Base-by-base conservation (phyloP, 345 rosid genomes). In the Carallia brachiata region DNA sequence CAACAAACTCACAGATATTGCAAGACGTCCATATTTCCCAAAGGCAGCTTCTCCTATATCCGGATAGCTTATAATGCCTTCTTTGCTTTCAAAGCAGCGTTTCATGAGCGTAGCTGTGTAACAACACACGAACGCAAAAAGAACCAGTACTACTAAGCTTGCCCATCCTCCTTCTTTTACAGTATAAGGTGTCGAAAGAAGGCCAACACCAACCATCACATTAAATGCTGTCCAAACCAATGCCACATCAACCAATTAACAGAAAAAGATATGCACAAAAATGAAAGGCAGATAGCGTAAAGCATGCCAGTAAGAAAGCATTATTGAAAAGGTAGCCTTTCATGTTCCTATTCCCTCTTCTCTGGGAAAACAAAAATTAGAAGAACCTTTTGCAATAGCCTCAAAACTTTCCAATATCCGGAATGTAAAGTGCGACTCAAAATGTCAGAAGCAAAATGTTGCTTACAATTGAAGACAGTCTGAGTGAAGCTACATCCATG, bases 31-130 rank as follows among this genome's bases (percentile, higher is more conserved):
- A 44, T 82, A 86, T 76, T 79, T 90, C 34, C 99, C 99, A 44
- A 95, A 95, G 58, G 99, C 97, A 56, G 96, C 99, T 84, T 95
- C 89, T 56, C 97, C 97, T 61, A 95, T 79, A 73, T 95, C 99
- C 40, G 99, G 97, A 70, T 95, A 95, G 34, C 92, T 79, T 34
- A 78, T 34, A 56, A 91, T 81, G 54, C 96, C 97, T 47, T 83
- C 84, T 70, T 73, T 86, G 83, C 87, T 85, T 79, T 94, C 96
- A 75, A 88, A 90, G 81, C 99, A 94, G 3, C 83, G 78, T 73
- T 71, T 83, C 97, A 94, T 88, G 19, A 91, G 96, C 69, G 81
- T 75, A 30, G 97, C 97, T 18, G 97, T 94, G 78, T 91, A 94
- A 73, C 90, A 94, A 78, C 90, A 94, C 2, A 85, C 80, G 62